phyloP scores from a whole-genome alignment of 495 filamentous ascomycete species.

The Gamarada debralockiae region DNA sequence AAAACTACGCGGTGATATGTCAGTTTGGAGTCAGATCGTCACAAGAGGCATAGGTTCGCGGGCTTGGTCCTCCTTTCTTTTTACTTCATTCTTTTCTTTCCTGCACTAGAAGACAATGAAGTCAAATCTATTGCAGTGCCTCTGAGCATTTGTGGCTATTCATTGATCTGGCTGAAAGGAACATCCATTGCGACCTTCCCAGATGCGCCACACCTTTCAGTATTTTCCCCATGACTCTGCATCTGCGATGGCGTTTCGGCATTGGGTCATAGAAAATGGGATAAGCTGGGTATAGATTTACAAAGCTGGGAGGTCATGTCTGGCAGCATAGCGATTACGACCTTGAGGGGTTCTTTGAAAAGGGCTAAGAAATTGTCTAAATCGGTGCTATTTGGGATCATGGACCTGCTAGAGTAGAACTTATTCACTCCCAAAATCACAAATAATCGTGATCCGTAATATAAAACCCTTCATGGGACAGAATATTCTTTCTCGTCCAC shows the following conservation, averaged over 20 bases:
- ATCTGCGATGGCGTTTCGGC: conserved; percentile 7
- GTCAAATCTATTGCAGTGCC: conserved; percentile 21
- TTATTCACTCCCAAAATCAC: too few relatives aligned
- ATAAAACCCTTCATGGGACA: too few relatives aligned
- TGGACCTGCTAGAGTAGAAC: too few relatives aligned
- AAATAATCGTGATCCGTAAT: too few relatives aligned
- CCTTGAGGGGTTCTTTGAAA: too few relatives aligned
- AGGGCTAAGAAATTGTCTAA: too few relatives aligned
- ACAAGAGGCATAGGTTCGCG: conserved; percentile 16
- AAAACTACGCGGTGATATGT: neutral
- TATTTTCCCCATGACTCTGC: neutral
- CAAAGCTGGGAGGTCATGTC: too few relatives aligned
- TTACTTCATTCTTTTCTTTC: conserved; percentile 13
- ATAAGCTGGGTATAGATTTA: too few relatives aligned
- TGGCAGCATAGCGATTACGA: too few relatives aligned
- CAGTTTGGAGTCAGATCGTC: conserved; percentile 10
- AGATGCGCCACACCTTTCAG: conserved; percentile 4
- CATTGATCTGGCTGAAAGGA: conserved; percentile 16
- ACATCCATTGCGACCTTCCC: conserved; percentile 1
- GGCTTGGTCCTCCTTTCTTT: conserved; percentile 19
- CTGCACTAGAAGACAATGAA: conserved; percentile 28
- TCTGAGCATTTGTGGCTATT: conserved; percentile 9
- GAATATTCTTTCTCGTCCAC: too few relatives aligned
- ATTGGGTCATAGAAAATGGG: neutral
- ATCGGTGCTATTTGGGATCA: too few relatives aligned